phyloP scores from a whole-genome alignment of 164 flowering plant species.

The Akebia trifoliata region DNA sequence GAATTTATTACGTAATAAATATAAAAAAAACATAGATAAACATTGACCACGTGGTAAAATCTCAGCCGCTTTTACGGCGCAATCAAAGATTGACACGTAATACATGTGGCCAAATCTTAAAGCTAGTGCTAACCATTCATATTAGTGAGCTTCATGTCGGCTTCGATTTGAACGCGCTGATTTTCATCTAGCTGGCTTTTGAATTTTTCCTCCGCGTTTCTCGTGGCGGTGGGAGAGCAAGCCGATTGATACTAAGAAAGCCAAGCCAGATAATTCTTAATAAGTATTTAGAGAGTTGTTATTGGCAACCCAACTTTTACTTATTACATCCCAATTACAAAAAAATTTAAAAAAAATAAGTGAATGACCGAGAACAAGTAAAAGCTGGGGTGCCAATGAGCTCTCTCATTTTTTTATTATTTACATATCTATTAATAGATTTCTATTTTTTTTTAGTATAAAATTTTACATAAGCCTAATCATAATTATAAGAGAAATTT shows the following conservation, averaged over 20 bases:
- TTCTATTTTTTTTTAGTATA: no score
- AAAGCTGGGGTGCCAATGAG: no score
- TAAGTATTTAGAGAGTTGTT: no score
- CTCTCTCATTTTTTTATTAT: no score
- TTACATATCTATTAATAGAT: no score
- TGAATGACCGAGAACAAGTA: no score
- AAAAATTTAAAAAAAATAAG: no score
- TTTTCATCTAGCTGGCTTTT: neutral
- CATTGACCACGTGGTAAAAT: neutral
- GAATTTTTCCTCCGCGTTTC: neutral
- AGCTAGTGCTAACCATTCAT: neutral
- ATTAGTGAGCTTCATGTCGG: neutral
- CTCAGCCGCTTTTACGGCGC: conserved; percentile 5
- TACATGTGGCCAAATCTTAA: neutral
- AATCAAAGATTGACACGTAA: neutral
- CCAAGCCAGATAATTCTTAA: neutral
- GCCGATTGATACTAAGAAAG: neutral
- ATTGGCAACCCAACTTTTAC: no score
- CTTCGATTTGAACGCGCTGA: conserved; percentile 4
- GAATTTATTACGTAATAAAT: neutral
- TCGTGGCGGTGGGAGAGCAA: neutral
- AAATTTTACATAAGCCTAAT: no score
- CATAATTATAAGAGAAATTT: no score
- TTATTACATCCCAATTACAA: no score
- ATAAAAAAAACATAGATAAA: neutral